A percentile compares a stretch with the other conserved stretches of the same genome.
Evolutionary conservation across 495 filamentous ascomycete genomes (phyloP).

Genomic region (Poronia punctata): DNA sequence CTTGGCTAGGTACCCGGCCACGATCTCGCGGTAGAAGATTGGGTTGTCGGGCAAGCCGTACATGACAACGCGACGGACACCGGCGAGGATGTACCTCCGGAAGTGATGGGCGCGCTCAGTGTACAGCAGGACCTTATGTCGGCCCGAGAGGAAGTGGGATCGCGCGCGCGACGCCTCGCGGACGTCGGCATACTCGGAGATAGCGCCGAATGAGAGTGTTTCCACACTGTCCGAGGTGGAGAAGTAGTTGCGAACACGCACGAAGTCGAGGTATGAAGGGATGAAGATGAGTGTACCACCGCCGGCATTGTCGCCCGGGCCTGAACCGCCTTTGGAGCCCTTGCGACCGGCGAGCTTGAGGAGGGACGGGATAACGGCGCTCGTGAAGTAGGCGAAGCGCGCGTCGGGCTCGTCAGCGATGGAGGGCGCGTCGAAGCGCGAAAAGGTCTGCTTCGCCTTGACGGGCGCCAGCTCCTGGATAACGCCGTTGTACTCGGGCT

Average conservation of each 20-base stretch:
- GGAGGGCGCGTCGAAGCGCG: conserved; percentile 67
- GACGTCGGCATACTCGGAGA: conserved; percentile 79
- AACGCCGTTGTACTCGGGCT: conserved; percentile 56
- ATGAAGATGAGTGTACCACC: conserved; percentile 75
- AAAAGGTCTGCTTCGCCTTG: conserved; percentile 78
- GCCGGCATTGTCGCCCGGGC: background rate
- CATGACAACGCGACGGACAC: conserved; percentile 72
- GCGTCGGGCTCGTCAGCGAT: conserved; percentile 72
- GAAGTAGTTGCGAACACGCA: conserved; percentile 86
- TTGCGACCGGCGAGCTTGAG: conserved; percentile 46
- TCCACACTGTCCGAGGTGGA: conserved; percentile 61
- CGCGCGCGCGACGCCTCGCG: conserved; percentile 74
- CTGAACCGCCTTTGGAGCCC: conserved; percentile 24
- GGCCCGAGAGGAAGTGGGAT: conserved; percentile 76
- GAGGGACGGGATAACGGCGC: conserved; percentile 67
- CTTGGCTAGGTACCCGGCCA: conserved; percentile 56
- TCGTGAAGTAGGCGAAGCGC: conserved; percentile 87
- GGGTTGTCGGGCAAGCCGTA: conserved; percentile 88
- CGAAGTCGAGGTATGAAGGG: conserved; percentile 88
- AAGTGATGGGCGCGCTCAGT: conserved; percentile 94
- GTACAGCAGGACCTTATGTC: conserved; percentile 79
- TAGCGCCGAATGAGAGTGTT: conserved; percentile 69
- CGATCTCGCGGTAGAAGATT: conserved; percentile 80
- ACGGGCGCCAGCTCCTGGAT: conserved; percentile 57
- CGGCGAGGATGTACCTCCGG: conserved; percentile 69